Conservation (phyloP, 768 basidiomycete genomes). For the Termitomyces titanicus region DNA sequence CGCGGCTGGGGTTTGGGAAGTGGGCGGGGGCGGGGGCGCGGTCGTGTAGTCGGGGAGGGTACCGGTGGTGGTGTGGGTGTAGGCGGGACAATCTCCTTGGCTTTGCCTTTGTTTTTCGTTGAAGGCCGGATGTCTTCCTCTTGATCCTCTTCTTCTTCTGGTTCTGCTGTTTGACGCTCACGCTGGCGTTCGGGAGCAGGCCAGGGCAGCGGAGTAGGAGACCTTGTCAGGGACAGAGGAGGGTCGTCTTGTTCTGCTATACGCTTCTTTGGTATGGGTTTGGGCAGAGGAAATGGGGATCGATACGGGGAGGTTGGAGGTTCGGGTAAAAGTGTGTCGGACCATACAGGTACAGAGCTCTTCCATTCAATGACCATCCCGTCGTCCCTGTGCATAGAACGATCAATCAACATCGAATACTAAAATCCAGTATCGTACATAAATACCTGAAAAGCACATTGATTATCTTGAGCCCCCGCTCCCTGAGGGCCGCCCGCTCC, state of each 20-base stretch:
- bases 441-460: slow-evolving; percentile 23
- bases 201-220: too few relatives aligned
- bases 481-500: slow-evolving; percentile 17
- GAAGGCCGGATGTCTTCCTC: background rate
- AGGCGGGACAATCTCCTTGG: background rate
- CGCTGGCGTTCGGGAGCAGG: background rate
- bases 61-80: background rate
- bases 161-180: too few relatives aligned
- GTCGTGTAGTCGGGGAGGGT: background rate
- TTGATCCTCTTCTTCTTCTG: too few relatives aligned
- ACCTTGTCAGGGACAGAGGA: background rate
- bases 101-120: background rate
- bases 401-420: too few relatives aligned
- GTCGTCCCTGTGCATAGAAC: slow-evolving; percentile 28
- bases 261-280: background rate
- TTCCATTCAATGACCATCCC: slow-evolving; percentile 34
- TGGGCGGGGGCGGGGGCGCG: background rate
- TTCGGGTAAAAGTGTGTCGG: slow-evolving; percentile 21
- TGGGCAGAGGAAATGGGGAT: background rate
- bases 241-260: background rate
- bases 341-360: slow-evolving; percentile 30
- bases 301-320: background rate
- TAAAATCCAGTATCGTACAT: too few relatives aligned
- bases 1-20: background rate
- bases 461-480: slow-evolving; percentile 19